These are phyloP conservation scores for Capronia epimyces DNA, from an alignment of 2,329 filamentous ascomycete species.

Conservation along the genomic window DNA sequence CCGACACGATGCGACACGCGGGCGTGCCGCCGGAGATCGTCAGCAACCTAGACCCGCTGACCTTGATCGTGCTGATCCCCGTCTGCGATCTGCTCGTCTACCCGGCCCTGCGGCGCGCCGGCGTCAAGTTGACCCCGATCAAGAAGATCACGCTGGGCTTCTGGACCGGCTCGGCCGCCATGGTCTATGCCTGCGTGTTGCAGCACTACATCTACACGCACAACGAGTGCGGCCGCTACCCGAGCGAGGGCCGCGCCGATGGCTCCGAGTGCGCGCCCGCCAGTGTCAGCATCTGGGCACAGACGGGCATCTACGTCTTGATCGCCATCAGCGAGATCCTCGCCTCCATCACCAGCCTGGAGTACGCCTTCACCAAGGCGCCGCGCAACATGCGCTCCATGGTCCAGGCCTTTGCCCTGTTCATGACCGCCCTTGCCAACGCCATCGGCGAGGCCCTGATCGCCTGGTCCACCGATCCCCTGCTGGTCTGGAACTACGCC, in stretches of 20 bases:
- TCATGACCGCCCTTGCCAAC: conserved; percentile 64
- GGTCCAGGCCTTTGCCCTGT: conserved; percentile 62
- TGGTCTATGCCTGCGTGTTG: conserved; percentile 53
- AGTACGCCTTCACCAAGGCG: conserved; percentile 70
- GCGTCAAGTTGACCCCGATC: conserved; percentile 55
- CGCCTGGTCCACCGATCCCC: conserved; percentile 56
- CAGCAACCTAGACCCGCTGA: conserved; percentile 54
- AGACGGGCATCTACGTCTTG: conserved; percentile 47
- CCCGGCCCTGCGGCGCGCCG: conserved; percentile 48
- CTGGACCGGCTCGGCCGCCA: conserved; percentile 46
- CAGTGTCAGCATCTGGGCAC: conserved; percentile 42
- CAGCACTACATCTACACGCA: conserved; percentile 56
- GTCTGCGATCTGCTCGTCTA: conserved; percentile 46
- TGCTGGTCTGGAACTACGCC: conserved; percentile 68
- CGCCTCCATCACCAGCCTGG: conserved; percentile 62
- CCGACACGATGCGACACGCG: conserved; percentile 52
- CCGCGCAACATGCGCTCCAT: conserved; percentile 73
- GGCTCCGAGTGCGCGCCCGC: conserved; percentile 19
- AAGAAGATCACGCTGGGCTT: conserved; percentile 54
- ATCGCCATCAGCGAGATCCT: conserved; percentile 55
- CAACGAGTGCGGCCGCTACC: conserved; percentile 49
- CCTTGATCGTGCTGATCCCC: conserved; percentile 48
- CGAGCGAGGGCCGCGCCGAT: conserved; percentile 35
- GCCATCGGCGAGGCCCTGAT: conserved; percentile 66
- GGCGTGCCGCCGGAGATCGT: conserved; percentile 57